Evolutionary conservation across 768 basidiomycete species (phyloP), one percentile per base, ranked within the genome.

Genomic region (Xerocomellus chrysenteron): DNA sequence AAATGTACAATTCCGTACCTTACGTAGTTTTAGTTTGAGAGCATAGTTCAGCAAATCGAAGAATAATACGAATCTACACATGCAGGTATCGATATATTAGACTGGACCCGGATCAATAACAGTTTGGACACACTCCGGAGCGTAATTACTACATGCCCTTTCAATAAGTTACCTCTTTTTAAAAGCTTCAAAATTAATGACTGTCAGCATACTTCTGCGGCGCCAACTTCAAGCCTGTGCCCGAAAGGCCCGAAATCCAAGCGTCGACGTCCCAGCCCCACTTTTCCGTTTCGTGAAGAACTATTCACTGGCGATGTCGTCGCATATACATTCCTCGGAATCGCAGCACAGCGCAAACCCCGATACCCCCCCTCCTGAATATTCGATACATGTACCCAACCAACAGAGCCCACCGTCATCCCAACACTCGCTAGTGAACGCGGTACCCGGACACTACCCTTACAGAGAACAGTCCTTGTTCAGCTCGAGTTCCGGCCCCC

Each of bases 281-380:
- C 50, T 39, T 33, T 39, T 26, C 32, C 17, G 12, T 41, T 47
- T 12, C 39, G 42, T 46, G 37, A 40, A 49, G 30, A n/a, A 35
- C 13, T 16, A 21, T 48, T 37, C 40, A n/a, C 30, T 30, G n/a
- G 42, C 35, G 44, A 63, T 65, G 60, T 50, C 57, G 40, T 63
- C 55, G 19, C 51, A 54, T n/a, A 49, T 35, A 54, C 63, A 50
- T 17, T 39, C 55, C 42, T 37, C 57, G 16, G 66, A 52, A 28
- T 52, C 58, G 33, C 69, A 62, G 36, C 63, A 50, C 30, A 59
- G 55, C 24, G 49, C 48, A 37, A 73, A 66, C 56, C 64, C 68
- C 4, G 72, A 72, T 36, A 58, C 66, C 4, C 72, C 62, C 19
- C 70, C 70, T 52, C 71, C 69, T 16, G 69, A 64, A 42, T 65